phyloP scores from a whole-genome alignment of 768 basidiomycete species.

The Daedaleopsis nitida region DNA sequence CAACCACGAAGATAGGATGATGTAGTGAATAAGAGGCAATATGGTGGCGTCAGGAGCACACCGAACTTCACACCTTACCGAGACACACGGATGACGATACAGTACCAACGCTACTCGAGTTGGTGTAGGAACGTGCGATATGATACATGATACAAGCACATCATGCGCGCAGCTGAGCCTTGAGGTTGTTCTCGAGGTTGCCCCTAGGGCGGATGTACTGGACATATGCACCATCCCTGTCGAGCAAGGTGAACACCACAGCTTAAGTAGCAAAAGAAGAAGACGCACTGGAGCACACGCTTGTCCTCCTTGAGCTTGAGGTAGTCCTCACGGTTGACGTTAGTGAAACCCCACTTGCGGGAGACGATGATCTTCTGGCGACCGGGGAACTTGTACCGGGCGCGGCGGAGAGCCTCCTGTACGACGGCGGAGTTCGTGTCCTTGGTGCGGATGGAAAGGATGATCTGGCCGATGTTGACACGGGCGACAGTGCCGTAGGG shows the following conservation, averaged over 20 bases:
- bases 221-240: constrained; percentile 89
- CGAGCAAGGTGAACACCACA: constrained; percentile 10
- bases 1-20: constrained; percentile 55
- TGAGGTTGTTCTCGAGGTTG: constrained; percentile 81
- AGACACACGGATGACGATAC: constrained; percentile 8
- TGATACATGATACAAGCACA: constrained; percentile 27
- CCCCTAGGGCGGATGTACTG: constrained; percentile 92
- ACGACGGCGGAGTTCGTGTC: constrained; percentile 85
- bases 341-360: constrained; percentile 99
- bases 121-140: constrained; percentile 3
- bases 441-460: constrained; percentile 89
- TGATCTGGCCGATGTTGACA: constrained; percentile 96
- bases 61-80: background rate
- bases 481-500: constrained; percentile 96
- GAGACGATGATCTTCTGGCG: constrained; percentile 96
- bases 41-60: background rate
- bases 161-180: constrained; percentile 79
- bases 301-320: constrained; percentile 86
- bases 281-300: constrained; percentile 81
- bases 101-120: constrained; percentile 22
- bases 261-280: constrained; percentile 3
- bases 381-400: constrained; percentile 99
- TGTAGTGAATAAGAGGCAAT: constrained; percentile 75
- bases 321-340: constrained; percentile 89
- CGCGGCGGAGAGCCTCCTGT: constrained; percentile 95